Percentiles rank a stretch among this genome's conserved stretches.
Evolutionary conservation across 208 protist genomes (phyloP).

Genomic region (Crithidia fasciculata): DNA sequence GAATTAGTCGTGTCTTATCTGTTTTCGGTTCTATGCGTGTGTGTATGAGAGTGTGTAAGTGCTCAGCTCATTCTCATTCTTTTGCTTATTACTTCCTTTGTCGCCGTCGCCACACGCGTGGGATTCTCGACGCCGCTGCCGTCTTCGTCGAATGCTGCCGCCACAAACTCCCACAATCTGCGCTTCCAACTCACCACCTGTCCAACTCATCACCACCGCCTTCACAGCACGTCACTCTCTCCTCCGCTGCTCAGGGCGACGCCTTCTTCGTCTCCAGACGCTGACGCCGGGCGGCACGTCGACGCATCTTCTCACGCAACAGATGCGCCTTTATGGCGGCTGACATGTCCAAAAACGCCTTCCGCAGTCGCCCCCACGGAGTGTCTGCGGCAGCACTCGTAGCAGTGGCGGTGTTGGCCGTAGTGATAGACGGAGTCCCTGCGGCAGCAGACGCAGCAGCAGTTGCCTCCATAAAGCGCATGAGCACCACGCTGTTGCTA

Average conservation of each 20-base stretch:
- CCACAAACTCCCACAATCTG: too few species aligned
- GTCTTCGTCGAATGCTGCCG: too few species aligned
- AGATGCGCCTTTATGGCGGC: conserved; percentile 54
- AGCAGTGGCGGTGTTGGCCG: neutral
- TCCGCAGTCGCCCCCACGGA: conserved; percentile 9
- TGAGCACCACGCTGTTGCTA: conserved; percentile 76
- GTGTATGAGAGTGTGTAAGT: neutral
- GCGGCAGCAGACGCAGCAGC: neutral
- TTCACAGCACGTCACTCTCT: neutral
- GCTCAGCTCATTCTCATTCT: too few species aligned
- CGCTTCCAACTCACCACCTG: too few species aligned
- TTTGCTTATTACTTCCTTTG: too few species aligned
- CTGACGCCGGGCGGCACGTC: conserved; percentile 60
- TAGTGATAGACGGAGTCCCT: too few species aligned
- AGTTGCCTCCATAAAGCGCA: conserved; percentile 54
- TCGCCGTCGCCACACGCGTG: too few species aligned
- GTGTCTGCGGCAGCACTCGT: neutral
- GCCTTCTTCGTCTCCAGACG: conserved; percentile 45
- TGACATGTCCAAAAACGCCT: conserved; percentile 46
- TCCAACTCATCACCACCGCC: too few species aligned
- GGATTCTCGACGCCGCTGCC: too few species aligned
- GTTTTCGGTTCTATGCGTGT: neutral
- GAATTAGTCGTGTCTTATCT: too few species aligned
- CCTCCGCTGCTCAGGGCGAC: neutral
- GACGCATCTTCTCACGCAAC: conserved; percentile 53